Base-by-base conservation (phyloP, 345 rosid genomes). In the Aethionema arabicum region DNA sequence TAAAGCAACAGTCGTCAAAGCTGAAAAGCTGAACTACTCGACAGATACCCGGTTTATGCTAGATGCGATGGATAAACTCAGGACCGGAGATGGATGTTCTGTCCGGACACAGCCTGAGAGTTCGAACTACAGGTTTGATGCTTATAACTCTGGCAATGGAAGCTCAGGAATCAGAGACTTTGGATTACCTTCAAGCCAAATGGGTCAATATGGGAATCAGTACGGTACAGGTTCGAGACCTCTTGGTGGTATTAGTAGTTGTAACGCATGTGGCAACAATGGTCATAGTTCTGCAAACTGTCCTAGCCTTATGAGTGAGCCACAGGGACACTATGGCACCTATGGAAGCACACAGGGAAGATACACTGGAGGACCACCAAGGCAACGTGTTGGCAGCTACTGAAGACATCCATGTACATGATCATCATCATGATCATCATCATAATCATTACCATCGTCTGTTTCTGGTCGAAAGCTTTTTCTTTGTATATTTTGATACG, bases 1-100 rank as follows among this genome's bases (percentile, higher is more conserved):
- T 64, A 93, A 85, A 74, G 85, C 87, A 36, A 87, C 87, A 5
- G 83, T 85, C 45, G 80, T 85, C 64, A 92, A 79, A 76, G 91
- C 82, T 31, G 98, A 89, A 10, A 87, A 76, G 73, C 72, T 86
- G 31, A 76, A 81, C 49, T 77, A 78, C 74, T 61, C 80, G 21
- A 81, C 85, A 11, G 84, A 83, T 51, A 69, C 96, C 36, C 80
- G 80, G 77, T 78, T 46, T 67, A 79, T 89, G 73, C 64, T 87
- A 63, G 90, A 82, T 51, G 70, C 77, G 61, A 72, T 92, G 69
- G 76, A 72, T 36, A 86, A 83, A 73, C 69, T 74, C 32, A 78
- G 70, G 63, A 53, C 66, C 38, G 88, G 72, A 45, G 79, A 73
- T 64, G 48, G 72, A 35, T 53, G 58, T 65, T 50, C 76, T 61